Evolutionary conservation across 257 asterid genomes (phyloP).

Genomic region (Solanum pinnatisectum): DNA sequence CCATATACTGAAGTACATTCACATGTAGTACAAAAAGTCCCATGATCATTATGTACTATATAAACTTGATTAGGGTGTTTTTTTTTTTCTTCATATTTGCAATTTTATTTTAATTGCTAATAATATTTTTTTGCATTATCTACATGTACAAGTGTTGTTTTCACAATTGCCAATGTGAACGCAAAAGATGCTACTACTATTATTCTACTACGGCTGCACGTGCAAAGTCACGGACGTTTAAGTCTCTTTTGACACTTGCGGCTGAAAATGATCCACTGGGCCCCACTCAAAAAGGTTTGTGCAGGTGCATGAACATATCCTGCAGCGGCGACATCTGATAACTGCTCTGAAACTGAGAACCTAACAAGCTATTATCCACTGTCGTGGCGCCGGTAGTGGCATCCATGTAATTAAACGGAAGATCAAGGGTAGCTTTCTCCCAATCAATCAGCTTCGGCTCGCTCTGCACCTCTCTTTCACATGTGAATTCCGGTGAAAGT

Average conservation of each 20-base stretch:
- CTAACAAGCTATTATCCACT: slow-evolving; percentile 11
- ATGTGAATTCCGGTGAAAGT: slow-evolving; percentile 49
- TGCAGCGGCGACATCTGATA: slow-evolving; percentile 49
- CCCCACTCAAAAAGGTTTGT: slow-evolving; percentile 44
- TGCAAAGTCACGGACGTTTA: slow-evolving; percentile 43
- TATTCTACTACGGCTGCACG: slow-evolving; percentile 20
- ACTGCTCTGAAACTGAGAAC: slow-evolving; percentile 28
- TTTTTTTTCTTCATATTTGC: not conserved
- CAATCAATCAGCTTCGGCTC: slow-evolving; percentile 47
- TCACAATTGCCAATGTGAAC: not conserved
- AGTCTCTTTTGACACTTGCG: slow-evolving; percentile 44
- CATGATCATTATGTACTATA: not conserved
- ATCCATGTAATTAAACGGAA: slow-evolving; percentile 48
- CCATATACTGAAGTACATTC: not conserved
- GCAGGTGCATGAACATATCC: slow-evolving; percentile 48
- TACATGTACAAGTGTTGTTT: not conserved
- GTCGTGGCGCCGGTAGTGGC: slow-evolving; percentile 12
- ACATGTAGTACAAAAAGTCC: not conserved
- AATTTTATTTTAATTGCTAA: not conserved
- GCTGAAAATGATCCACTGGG: not conserved
- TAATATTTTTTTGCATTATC: not conserved
- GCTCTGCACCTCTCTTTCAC: slow-evolving; percentile 63
- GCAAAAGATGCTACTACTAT: not conserved
- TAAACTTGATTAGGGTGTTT: not conserved
- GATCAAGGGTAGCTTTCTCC: slow-evolving; percentile 40